Base-by-base conservation (phyloP, 805 yeast genomes). In the Tetrapisispora iriomotensis region DNA sequence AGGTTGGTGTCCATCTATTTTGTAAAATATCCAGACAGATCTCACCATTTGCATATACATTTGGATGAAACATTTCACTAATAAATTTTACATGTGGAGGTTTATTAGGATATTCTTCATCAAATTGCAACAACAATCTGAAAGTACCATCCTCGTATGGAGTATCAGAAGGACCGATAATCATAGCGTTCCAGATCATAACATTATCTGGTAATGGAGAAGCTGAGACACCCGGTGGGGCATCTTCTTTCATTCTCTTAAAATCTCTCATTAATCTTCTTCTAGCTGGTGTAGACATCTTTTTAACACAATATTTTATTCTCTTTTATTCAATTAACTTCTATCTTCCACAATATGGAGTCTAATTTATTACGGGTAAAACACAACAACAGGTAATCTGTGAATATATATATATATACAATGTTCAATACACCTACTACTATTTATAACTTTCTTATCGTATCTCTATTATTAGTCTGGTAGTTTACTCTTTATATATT, bases 121-220 rank as follows among this genome's bases (percentile, higher is more conserved):
- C 96, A 58, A 92, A 92, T 51, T 84, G 90, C 49, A 92, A 62
- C 39, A 78, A 71, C 44, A 92, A 68, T 43, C 94, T 73, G 63
- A 92, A 92, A 0, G 97, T 92, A 12, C 98, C 98, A 57, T 92
- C 98, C 61, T 92, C 98, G 58, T 86, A 92, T 3, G 98, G 97
- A 0, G 98, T 92, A 47, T 87, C 96, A 20, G 90, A 79, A 1
- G 98, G 98, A 0, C 98, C 98, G 41, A 92, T 88, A 45, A 92
- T 92, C 43, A 92, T 95, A 0, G 96, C 98, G 61, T 92, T 92
- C 75, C 98, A 92, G 27, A 84, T 75, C 95, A 92, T 87, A 37
- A 92, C 96, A 54, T 92, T 92, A 58, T 92, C 97, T 4, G 97
- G 87, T 38, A 90, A 72, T 4, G 98, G 98, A 5, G 95, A 84